These are phyloP conservation scores for Trichoderma sp. DNA, from an alignment of 2,329 filamentous ascomycete species.

Conservation along the genomic window DNA sequence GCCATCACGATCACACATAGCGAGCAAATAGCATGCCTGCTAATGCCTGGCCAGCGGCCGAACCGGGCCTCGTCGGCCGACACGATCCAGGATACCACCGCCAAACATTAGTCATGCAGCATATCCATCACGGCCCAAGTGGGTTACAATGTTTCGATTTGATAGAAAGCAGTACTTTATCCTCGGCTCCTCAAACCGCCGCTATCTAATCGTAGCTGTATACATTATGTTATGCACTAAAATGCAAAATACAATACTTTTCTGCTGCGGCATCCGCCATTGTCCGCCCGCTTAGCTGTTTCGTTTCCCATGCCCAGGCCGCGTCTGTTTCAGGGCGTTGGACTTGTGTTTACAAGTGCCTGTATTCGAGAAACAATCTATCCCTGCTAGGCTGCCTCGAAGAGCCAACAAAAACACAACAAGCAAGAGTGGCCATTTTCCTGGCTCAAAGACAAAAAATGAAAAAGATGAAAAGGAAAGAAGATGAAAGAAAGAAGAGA, in stretches of 20 bases:
- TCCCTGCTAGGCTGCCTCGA: constrained; percentile 9
- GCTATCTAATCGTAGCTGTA: not conserved
- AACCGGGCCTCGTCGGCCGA: not conserved
- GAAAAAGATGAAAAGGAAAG: not conserved
- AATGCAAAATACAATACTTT: not conserved
- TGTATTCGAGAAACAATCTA: not conserved
- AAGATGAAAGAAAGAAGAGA: not conserved
- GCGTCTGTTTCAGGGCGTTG: constrained; percentile 14
- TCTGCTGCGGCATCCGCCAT: constrained; percentile 5
- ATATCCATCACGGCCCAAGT: not conserved
- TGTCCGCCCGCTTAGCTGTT: constrained; percentile 3
- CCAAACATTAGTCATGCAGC: not conserved
- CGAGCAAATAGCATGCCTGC: too few relatives aligned
- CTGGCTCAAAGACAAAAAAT: not conserved
- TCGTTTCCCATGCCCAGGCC: constrained; percentile 4
- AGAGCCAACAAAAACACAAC: not conserved
- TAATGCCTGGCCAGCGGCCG: not conserved
- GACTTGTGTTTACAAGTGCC: not conserved
- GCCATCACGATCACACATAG: not conserved
- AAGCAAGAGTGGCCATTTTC: not conserved
- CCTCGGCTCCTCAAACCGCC: not conserved
- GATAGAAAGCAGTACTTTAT: not conserved
- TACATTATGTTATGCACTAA: not conserved
- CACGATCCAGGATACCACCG: not conserved
- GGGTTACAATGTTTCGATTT: constrained; percentile 3